Base-by-base conservation (phyloP, 1,139 yeast genomes). In the Nadsonia starkeyi-henricii region DNA sequence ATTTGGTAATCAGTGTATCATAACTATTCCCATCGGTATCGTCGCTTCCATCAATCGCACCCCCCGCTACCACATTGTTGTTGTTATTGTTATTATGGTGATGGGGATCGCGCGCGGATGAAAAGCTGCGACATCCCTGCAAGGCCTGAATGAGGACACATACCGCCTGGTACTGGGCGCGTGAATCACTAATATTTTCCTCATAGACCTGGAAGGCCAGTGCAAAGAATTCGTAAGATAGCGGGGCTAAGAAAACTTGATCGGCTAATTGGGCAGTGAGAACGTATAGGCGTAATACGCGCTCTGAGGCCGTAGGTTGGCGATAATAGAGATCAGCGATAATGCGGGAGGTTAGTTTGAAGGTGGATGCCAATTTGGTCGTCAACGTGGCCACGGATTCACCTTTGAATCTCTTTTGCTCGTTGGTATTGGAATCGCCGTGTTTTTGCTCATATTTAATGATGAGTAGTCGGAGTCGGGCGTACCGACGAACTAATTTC, bases 121-220 rank as follows among this genome's bases (percentile, higher is more conserved):
- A 56, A 61, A 84, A 72, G 62, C 76, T 74, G 51, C 85, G 71
- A 50, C 81, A 71, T 43, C 70, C 70, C 54, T 78, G 78, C 50
- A 85, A 66, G 52, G 81, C 73, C 59, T 84, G 84, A 45, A 81
- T 76, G 51, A 85, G 72, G 51, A 73, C 57, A 60, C 74, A 61
- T 54, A 77, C 60, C 45, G 80, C 69, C 56, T 76, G 79, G 57
- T 64, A 75, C 58, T 78, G 83, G 2, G 76, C 68, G 48, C 77
- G 71, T 0, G 85, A 78, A 54, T 81, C 86, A 44, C 79, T 69
- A 15, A 81, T 70, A 28, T 79, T 72, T 59, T 91, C 97, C 63
- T 91, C 98, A 63, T 85, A 91, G 1, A 86, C 76, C 1, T 89
- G 75, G 62, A 88, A 86, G 3, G 94, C 82, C 63, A 88, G 95